phyloP scores from a whole-genome alignment of 2,329 filamentous ascomycete species.

The Fusarium siculi region DNA sequence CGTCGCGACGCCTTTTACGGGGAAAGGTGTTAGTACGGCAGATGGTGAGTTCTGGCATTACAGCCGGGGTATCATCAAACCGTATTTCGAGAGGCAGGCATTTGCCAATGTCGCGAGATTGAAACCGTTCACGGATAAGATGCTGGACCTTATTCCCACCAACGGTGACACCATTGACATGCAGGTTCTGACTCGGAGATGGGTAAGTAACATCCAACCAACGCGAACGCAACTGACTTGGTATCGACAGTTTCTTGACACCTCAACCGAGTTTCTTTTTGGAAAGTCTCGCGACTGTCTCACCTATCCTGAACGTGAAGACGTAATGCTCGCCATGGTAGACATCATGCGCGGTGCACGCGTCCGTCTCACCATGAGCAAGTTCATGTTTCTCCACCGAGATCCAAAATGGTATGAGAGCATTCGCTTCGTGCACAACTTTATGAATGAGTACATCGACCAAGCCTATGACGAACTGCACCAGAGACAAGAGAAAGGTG shows the following conservation, averaged over 20 bases:
- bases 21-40: constrained; percentile 30
- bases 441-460: constrained; percentile 3
- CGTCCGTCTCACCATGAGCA: not conserved
- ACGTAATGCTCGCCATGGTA: constrained; percentile 1
- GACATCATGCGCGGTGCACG: constrained; percentile 7
- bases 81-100: constrained; percentile 35
- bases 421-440: not conserved
- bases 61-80: constrained; percentile 34
- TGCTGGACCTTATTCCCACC: not conserved
- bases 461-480: not conserved
- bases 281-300: not conserved
- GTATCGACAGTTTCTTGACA: not conserved
- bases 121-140: constrained; percentile 27
- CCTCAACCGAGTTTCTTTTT: not conserved
- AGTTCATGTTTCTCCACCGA: not conserved
- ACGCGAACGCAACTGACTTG: not conserved
- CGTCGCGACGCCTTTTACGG: constrained; percentile 28
- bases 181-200: not conserved
- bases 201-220: not conserved
- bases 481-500: not conserved
- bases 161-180: not conserved
- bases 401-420: constrained; percentile 8
- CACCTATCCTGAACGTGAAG: not conserved
- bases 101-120: constrained; percentile 33
- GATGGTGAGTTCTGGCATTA: constrained; percentile 37